Base-by-base conservation (phyloP, 208 protist species). In the Wallacemonas collosoma region DNA sequence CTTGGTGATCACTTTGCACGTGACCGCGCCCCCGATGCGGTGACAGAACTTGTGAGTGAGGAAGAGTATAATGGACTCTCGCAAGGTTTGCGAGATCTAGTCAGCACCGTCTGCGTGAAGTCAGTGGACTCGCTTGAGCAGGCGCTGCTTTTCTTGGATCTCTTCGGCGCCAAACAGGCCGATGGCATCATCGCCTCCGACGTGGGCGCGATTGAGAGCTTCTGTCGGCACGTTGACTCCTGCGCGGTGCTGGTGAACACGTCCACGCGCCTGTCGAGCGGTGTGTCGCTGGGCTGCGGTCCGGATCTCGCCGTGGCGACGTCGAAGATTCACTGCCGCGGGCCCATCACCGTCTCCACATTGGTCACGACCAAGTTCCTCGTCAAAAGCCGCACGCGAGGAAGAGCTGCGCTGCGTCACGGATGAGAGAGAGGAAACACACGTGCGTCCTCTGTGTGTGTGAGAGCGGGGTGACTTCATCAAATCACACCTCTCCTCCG, bases 101-200 rank as follows among this genome's bases (percentile, higher is more conserved):
- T 70, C 11, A 69, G 72, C 66, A 84, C 73, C 35, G 44, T 87
- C 35, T 90, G 85, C 68, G 40, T 90, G 48, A 76, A 80, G 68
- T 84, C 75, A 36, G 82, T 90, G 14, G 73, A 82, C 43, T 72
- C 72, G 9, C 70, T 87, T 15, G 74, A 75, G 8, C 80, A 87
- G 68, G 79, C 73, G 35, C 54, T 87, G 38, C 80, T 85, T 47
- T 90, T 90, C 65, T 72, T 87, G n/a, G 82, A 87, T 50, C 67
- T 84, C 5, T 90, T 83, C 69, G 85, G 85, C 38, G 85, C 81
- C 26, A 79, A 79, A 65, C 85, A 90, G 66, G 80, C 71, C 38
- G 85, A 90, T 63, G 81, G 79, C 58, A 81, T 90, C 57, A 75
- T 90, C 14, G 78, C 85, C 15, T 81, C 71, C 38, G 82, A 90